Base-by-base conservation (phyloP, 371 early-diverging fungal species). In the Actinomortierella wolfii region DNA sequence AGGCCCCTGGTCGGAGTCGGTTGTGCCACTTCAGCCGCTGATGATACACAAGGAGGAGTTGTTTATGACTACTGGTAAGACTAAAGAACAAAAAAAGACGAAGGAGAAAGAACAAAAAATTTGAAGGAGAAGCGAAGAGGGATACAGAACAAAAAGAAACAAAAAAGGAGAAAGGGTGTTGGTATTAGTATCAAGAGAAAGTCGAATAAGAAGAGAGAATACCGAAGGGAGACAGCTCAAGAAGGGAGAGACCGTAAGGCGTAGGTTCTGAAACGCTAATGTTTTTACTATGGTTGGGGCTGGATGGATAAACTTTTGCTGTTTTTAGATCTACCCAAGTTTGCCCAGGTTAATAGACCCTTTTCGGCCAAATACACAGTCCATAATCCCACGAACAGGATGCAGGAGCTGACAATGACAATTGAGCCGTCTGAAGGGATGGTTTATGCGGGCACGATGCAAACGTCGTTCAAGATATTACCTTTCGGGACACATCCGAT, bases 391-490 rank as follows among this genome's bases (percentile, higher is more conserved):
- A 83, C 88, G 1, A 61, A 80, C 15, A 74, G 74, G 17, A 41
- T 86, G 7, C 78, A 81, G 9, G 89, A 90, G 39, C 78, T 89
- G 48, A 64, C 76, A 11, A 79, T 82, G 34, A 67, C 81, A 0
- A 80, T 89, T n/a, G 91, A 90, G 51, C 65, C 86, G 0, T 81
- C 87, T 23, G 92, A 92, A 11, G 87, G 85, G 34, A 89, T 90
- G 77, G 89, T 89, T 1, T 90, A 87, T 67, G 78, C 87, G 17
- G 92, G 92, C 13, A 81, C 80, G 43, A 91, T 90, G 68, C 85
- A 84, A 41, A 54, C 81, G 20, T 75, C 78, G 25, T 68, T 84
- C 40, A 82, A 80, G 21, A 61, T 92, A 0, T 75, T 92, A 3
- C 92, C 92, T 0, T 73, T 59, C 26, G 55, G 53, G 13, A 60